Conservation (phyloP, 352 stramenopile species). For the Phytophthora foliorum region DNA sequence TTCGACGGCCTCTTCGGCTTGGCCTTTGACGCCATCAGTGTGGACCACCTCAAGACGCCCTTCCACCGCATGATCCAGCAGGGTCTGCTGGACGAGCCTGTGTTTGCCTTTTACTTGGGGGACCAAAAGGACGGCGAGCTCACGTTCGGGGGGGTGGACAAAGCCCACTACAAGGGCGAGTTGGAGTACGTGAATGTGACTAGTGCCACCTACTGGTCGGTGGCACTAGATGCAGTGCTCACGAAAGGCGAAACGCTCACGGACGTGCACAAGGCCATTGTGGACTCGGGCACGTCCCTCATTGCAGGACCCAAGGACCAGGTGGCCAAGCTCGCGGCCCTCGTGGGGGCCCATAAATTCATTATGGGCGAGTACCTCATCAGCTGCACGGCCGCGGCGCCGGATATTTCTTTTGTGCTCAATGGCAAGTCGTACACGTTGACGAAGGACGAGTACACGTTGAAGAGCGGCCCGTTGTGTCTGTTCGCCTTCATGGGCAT, state of each 20-base stretch:
- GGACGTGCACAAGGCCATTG: slow-evolving; percentile 87
- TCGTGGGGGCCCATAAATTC: slow-evolving; percentile 92
- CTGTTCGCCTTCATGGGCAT: slow-evolving; percentile 97
- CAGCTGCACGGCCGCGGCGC: slow-evolving; percentile 90
- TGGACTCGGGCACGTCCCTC: slow-evolving; percentile 97
- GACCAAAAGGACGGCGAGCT: slow-evolving; percentile 85
- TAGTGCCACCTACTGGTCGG: slow-evolving; percentile 76
- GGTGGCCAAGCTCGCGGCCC: slow-evolving; percentile 86
- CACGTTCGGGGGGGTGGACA: slow-evolving; percentile 86
- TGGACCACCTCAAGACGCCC: slow-evolving; percentile 93
- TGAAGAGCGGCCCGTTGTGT: slow-evolving; percentile 93
- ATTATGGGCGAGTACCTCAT: slow-evolving; percentile 97
- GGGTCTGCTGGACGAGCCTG: slow-evolving; percentile 85
- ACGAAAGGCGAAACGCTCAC: slow-evolving; percentile 69
- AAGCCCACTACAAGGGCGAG: slow-evolving; percentile 95
- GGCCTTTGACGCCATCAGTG: slow-evolving; percentile 95
- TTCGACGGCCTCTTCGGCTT: slow-evolving; percentile 99
- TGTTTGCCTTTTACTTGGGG: slow-evolving; percentile 98
- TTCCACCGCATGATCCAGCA: slow-evolving; percentile 95
- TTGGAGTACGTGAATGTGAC: slow-evolving; percentile 91
- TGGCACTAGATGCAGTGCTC: slow-evolving; percentile 77
- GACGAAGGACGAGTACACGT: slow-evolving; percentile 93
- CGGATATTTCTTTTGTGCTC: slow-evolving; percentile 95
- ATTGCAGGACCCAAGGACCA: slow-evolving; percentile 94
- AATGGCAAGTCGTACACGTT: slow-evolving; percentile 94